Percentiles rank a stretch among this genome's conserved stretches.
These are phyloP conservation scores for Fusarium nelsonii DNA, from an alignment of 2,329 filamentous ascomycete genomes.

Conservation along the genomic window DNA sequence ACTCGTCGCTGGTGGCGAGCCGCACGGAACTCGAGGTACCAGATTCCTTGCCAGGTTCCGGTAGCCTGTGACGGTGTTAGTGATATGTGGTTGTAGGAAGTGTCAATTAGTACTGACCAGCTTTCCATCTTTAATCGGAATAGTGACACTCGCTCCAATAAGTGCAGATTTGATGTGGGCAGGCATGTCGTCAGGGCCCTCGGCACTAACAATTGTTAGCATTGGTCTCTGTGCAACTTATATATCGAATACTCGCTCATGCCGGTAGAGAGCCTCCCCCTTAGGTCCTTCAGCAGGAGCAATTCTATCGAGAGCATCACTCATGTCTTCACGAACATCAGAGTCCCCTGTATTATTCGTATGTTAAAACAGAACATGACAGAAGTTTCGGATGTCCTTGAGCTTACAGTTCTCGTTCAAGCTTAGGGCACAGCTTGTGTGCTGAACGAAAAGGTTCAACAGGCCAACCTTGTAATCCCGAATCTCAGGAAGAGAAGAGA, in stretches of 20 bases:
- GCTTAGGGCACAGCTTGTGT: conserved; percentile 90
- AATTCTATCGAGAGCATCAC: conserved; percentile 89
- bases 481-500: conserved; percentile 81
- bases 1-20: conserved; percentile 82
- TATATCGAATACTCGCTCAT: conserved; percentile 59
- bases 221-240: not conserved
- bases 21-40: conserved; percentile 90
- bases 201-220: conserved; percentile 65
- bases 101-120: conserved; percentile 64
- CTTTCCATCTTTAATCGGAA: conserved; percentile 89
- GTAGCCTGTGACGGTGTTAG: conserved; percentile 59
- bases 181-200: conserved; percentile 96
- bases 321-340: conserved; percentile 94
- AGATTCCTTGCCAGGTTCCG: conserved; percentile 88
- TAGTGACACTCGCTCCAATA: conserved; percentile 87
- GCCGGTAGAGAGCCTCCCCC: conserved; percentile 81
- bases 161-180: conserved; percentile 94
- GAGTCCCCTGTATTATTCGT: conserved; percentile 64
- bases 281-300: conserved; percentile 81
- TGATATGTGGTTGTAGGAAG: not conserved
- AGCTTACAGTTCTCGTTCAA: conserved; percentile 87
- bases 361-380: conserved; percentile 38
- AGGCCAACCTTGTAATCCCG: conserved; percentile 85
- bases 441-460: conserved; percentile 92
- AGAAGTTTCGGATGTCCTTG: not conserved